Evolutionary conservation across 768 basidiomycete species (phyloP).

Genomic region (Boletus tylopilopsis): DNA sequence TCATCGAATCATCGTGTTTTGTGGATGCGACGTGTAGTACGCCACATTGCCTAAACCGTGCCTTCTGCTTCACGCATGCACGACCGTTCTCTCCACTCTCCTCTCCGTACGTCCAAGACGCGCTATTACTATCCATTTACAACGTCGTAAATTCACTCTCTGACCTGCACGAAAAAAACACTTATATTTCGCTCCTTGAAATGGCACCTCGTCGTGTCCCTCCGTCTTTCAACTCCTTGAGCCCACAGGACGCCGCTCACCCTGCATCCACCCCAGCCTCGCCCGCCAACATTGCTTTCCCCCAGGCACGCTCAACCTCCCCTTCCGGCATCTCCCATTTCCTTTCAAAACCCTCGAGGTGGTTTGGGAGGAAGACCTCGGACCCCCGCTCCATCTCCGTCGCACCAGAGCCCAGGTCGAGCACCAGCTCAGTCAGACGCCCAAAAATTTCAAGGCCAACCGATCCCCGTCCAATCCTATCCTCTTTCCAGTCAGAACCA

Average conservation of each 20-base stretch:
- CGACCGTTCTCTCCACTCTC: slow-evolving; percentile 3
- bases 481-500: slow-evolving; percentile 41
- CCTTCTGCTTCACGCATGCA: slow-evolving; percentile 18
- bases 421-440: slow-evolving; percentile 50
- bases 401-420: slow-evolving; percentile 46
- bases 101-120: slow-evolving; percentile 12
- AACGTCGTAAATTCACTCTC: too few species aligned
- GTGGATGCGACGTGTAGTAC: not conserved
- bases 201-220: slow-evolving; percentile 53
- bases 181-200: slow-evolving; percentile 8
- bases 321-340: slow-evolving; percentile 64
- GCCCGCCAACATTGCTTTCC: slow-evolving; percentile 36
- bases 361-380: slow-evolving; percentile 64
- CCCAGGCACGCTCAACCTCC: slow-evolving; percentile 54
- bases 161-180: too few species aligned
- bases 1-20: too few species aligned
- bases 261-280: slow-evolving; percentile 27
- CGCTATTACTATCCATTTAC: not conserved
- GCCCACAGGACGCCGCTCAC: slow-evolving; percentile 32
- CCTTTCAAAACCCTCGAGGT: slow-evolving; percentile 64
- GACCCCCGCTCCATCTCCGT: slow-evolving; percentile 42
- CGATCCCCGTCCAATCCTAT: slow-evolving; percentile 72
- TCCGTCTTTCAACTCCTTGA: slow-evolving; percentile 37
- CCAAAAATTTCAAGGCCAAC: slow-evolving; percentile 84
- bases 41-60: slow-evolving; percentile 26